phyloP scores from a whole-genome alignment of 352 stramenopile genomes.

The Thraustotheca clavata region DNA sequence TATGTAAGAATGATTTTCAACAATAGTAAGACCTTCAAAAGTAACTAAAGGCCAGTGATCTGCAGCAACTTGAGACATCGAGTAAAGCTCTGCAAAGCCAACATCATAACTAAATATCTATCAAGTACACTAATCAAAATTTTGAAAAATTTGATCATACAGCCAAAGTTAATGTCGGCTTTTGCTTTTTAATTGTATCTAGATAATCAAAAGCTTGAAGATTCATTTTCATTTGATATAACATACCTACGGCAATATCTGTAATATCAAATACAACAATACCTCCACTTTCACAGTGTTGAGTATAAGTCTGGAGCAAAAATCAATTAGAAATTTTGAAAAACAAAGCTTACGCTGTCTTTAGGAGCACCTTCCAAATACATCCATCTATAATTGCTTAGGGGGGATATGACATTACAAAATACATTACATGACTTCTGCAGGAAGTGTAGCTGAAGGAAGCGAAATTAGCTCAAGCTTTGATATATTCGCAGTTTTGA shows the following conservation, averaged over 20 bases:
- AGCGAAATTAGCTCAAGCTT: background rate
- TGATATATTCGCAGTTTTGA: background rate
- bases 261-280: background rate
- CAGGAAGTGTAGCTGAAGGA: background rate
- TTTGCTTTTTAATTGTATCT: background rate
- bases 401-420: background rate
- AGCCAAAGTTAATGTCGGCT: background rate
- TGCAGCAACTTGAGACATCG: background rate
- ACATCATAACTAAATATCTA: background rate
- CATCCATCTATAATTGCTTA: too few relatives aligned
- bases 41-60: slow-evolving; percentile 1
- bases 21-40: background rate
- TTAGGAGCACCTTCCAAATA: too few relatives aligned
- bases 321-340: too few relatives aligned
- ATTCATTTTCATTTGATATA: background rate
- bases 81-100: background rate
- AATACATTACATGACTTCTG: background rate
- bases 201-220: background rate
- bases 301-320: background rate
- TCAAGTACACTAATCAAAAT: background rate
- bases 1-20: background rate
- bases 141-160: background rate
- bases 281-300: background rate
- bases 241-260: background rate
- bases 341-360: too few relatives aligned